Base-by-base conservation (phyloP, 352 stramenopile species). In the Stephanocyclus meneghinianus region DNA sequence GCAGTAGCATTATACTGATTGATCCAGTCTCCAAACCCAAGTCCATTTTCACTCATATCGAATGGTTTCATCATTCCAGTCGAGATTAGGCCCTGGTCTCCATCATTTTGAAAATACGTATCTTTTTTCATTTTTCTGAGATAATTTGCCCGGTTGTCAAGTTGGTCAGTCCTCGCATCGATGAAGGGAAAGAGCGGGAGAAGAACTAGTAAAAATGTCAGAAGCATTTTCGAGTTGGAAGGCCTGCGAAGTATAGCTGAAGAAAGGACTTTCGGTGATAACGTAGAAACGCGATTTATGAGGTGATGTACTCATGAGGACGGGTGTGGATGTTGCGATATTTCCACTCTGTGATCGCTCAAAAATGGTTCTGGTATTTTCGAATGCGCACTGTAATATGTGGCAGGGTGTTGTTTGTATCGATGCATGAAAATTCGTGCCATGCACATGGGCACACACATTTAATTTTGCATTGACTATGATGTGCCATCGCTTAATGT, bases 91-190 rank as follows among this genome's bases (percentile, higher is more conserved):
- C 35, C 44, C 26, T 68, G 15, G 30, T 48, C 71, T 2, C 53
- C 16, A 47, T 64, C 35, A 11, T 11, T 16, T 45, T 64, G 21
- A 9, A 26, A 5, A 29, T 21, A 30, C 30, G 16, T 61, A 11
- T 75, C 67, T 50, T 56, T 80, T 63, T 69, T 80, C 55, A 57
- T 11, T 53, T 64, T 66, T 37, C 72, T 72, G 5, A 69, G 11
- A 40, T 67, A 50, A 57, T 64, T 71, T 13, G 7, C 59, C 10
- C n/a, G n/a, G 11, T 37, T 13, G 42, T 26, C 56, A 7, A n/a
- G 15, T 16, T 18, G 16, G 48, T n/a, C 29, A 21, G 15, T 37
- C 15, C 57, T 55, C 16, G 26, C 37, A 10, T 6, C 42, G 55
- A n/a, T 32, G 9, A 61, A 18, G 18, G 48, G 21, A 10, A 67